Conservation (phyloP, 805 yeast genomes). For the Wickerhamomyces alni region DNA sequence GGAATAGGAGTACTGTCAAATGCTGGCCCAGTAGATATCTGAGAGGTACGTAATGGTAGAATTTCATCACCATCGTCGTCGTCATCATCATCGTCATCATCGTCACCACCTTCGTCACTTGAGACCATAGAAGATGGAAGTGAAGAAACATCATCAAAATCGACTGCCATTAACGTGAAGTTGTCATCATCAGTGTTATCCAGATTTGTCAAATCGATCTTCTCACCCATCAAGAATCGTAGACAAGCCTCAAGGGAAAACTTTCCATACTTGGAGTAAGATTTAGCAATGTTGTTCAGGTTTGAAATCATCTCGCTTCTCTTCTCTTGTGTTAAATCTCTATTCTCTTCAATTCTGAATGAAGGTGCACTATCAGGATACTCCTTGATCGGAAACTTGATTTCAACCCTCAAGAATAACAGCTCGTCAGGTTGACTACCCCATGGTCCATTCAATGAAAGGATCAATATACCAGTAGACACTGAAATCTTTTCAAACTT, state of each 20-base stretch:
- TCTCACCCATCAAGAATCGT: slow-evolving; percentile 76
- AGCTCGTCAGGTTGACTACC: slow-evolving; percentile 33
- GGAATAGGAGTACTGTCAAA: slow-evolving; percentile 87
- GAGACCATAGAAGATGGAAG: slow-evolving; percentile 14
- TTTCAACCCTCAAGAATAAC: slow-evolving; percentile 63
- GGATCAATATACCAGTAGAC: slow-evolving; percentile 69
- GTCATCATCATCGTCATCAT: slow-evolving; percentile 29
- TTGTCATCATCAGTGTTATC: slow-evolving; percentile 30
- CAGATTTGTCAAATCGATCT: slow-evolving; percentile 38
- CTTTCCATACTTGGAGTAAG: slow-evolving; percentile 48
- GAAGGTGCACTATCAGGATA: slow-evolving; percentile 65
- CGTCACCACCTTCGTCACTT: slow-evolving; percentile 22
- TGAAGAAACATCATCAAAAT: slow-evolving; percentile 26
- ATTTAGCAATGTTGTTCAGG: slow-evolving; percentile 49
- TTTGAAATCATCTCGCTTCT: slow-evolving; percentile 44
- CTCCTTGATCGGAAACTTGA: slow-evolving; percentile 55
- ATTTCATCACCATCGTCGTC: slow-evolving; percentile 28
- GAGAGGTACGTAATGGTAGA: slow-evolving; percentile 12
- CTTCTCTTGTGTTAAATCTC: slow-evolving; percentile 48
- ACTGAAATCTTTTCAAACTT: slow-evolving; percentile 84
- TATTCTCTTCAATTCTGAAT: slow-evolving; percentile 74
- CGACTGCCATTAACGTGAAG: slow-evolving; percentile 27
- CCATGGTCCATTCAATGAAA: slow-evolving; percentile 84
- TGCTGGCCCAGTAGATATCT: slow-evolving; percentile 21
- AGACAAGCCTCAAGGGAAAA: slow-evolving; percentile 80